Conservation (phyloP, 768 basidiomycete genomes). For the Russula compacta region DNA sequence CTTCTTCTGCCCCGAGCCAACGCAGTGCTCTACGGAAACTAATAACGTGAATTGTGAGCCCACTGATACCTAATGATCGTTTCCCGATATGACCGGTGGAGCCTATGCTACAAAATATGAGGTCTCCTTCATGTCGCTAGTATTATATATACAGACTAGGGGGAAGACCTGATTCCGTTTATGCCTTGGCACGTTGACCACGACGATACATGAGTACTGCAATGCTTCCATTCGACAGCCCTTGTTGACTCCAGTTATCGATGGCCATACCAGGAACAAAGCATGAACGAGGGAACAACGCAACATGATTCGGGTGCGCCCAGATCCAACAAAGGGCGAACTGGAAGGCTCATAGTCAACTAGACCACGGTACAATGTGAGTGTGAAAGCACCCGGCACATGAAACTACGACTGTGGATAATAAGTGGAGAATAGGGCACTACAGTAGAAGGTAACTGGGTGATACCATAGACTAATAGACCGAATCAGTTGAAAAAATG, state of each 20-base stretch:
- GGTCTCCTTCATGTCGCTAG: neutral
- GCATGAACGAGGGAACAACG: neutral
- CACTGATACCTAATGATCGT: neutral
- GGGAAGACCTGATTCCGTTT: neutral
- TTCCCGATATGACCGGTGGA: no score
- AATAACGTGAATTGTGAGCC: neutral
- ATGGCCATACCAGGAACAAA: neutral
- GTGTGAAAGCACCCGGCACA: neutral
- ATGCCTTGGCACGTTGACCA: no score
- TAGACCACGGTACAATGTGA: neutral
- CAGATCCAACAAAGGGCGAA: neutral
- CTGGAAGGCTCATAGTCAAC: neutral
- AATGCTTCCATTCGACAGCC: neutral
- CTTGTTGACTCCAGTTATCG: neutral
- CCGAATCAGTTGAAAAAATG: slow-evolving; percentile 9
- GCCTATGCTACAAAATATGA: no score
- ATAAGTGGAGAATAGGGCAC: neutral
- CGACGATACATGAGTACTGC: neutral
- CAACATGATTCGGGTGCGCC: no score
- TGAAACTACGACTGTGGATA: neutral
- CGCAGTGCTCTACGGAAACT: neutral
- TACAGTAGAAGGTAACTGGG: neutral
- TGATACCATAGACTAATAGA: neutral
- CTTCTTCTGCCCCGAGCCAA: neutral
- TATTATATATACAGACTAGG: neutral